These are phyloP conservation scores for Pyrus bretschneideri DNA, from an alignment of 306 rosid species.

Conservation along the genomic window DNA sequence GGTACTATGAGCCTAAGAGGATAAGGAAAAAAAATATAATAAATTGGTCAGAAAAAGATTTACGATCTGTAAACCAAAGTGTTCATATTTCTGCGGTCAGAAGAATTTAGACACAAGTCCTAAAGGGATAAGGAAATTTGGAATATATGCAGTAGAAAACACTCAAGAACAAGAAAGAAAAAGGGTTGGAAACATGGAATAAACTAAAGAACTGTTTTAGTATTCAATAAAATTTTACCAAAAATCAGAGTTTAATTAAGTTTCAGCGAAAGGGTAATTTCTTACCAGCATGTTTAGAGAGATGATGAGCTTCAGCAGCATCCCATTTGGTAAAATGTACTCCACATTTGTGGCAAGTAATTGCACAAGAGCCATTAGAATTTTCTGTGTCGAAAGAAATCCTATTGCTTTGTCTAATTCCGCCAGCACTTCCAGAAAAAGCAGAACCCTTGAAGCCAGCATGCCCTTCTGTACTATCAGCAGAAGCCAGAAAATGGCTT, in stretches of 20 bases:
- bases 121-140: constrained; percentile 18
- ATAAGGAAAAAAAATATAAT: constrained; percentile 9
- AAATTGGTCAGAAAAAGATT: neutral
- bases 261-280: neutral
- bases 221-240: neutral
- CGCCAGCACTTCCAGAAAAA: constrained; percentile 19
- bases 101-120: constrained; percentile 8
- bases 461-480: constrained; percentile 51
- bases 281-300: constrained; percentile 85
- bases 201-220: neutral
- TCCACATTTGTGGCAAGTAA: constrained; percentile 84
- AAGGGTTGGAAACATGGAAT: neutral
- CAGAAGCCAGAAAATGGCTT: constrained; percentile 34
- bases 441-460: constrained; percentile 29
- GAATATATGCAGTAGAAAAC: neutral
- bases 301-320: constrained; percentile 85
- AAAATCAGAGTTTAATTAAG: neutral
- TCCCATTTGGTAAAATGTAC: constrained; percentile 80
- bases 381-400: constrained; percentile 38
- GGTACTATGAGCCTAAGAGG: constrained; percentile 8
- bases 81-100: constrained; percentile 24
- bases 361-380: constrained; percentile 36
- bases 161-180: neutral
- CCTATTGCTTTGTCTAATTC: constrained; percentile 49
- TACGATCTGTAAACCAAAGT: neutral